Evolutionary conservation across 1,284 basidiomycete species (phyloP), one percentile per base, ranked within the genome.

Genomic region (Trametes hirsuta): DNA sequence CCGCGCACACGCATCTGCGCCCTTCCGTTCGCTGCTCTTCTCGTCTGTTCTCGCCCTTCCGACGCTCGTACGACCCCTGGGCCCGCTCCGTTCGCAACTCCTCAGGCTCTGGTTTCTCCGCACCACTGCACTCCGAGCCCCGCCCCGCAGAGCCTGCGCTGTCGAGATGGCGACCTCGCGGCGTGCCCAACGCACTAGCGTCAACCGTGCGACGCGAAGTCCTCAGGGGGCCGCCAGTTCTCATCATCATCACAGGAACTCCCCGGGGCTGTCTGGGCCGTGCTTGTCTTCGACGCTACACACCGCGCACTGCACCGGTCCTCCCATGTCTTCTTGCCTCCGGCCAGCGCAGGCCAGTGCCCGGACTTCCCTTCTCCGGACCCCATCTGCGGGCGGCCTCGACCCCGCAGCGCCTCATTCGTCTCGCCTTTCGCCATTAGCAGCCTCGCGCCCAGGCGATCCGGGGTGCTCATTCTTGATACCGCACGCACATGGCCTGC

Each of bases 141-240:
- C n/a, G 14, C 14, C 39, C 50, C 51, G 42, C 51, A 18, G 8
- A 15, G 35, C 49, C 25, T 42, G 56, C 30, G 34, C 50, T 55
- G 62, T 58, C 53, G 59, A 52, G 59, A 61, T 61, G 56, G 56
- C 21, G 59, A 61, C 58, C 42, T 54, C 35, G 58, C 57, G 36
- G 54, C 40, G 41, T 25, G 34, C 22, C 47, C 54, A 24, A 18
- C 40, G 47, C 25, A 36, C 47, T 42, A 49, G 34, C 18, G 18
- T 21, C 30, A n/a, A 8, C 30, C 30, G 30, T 30, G 30, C 5
- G 30, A 30, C 30, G 30, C 30, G 8, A 30, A 30, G 30, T 30
- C 30, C 30, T 30, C 30, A 30, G 30, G 30, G 30, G 30, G 30
- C 30, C 8, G 5, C 8, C 30, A 30, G 41, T 52, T 52, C 50